Base-by-base conservation (phyloP, 2,329 filamentous ascomycete species). In the Neonectria faginata region DNA sequence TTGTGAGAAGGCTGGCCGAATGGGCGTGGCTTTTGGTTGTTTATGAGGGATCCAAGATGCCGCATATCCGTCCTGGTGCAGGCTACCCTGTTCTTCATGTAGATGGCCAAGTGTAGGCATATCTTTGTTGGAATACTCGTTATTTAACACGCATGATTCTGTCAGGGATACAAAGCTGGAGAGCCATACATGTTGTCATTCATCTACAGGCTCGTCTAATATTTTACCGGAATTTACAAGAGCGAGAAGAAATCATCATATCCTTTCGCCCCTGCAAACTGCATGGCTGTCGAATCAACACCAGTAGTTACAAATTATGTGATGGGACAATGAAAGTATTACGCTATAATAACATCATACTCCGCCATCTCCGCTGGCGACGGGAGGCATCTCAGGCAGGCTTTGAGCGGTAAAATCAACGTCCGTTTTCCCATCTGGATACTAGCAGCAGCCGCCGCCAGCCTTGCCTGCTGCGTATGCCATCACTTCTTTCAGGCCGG, bases 271-370 rank as follows among this genome's bases (percentile, higher is more conserved):
- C 45, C 57, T 10, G 50, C 45, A 14, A 65, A 60, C 31, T 65
- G 57, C 51, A 61, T 60, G 6, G 52, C 57, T 9, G 61, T 60
- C n/a, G 44, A 42, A 45, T 64, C 61, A 12, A 60, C 50, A 6
- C 56, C 36, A 8, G 20, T 29, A 22, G 20, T 22, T 22, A 22
- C 20, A 22, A 22, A 22, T 22, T 22, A 22, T 22, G 20, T 2
- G 20, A 22, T 22, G 20, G 20, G 20, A 3, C 20, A 22, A 22
- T 22, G 20, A 22, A 22, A 22, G 20, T 22, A 3, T 22, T 22
- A 22, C 2, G 20, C 20, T 22, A 22, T 22, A 22, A 22, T 22
- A 22, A 22, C 20, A 22, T 22, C 20, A 22, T 22, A 22, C 20
- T 22, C 20, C 2, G 2, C 20, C 20, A 22, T 22, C 20, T 22